These are phyloP conservation scores for Schoenoplectus tabernaemontani DNA, from an alignment of 202 grass and related monocot genomes.

Conservation along the genomic window DNA sequence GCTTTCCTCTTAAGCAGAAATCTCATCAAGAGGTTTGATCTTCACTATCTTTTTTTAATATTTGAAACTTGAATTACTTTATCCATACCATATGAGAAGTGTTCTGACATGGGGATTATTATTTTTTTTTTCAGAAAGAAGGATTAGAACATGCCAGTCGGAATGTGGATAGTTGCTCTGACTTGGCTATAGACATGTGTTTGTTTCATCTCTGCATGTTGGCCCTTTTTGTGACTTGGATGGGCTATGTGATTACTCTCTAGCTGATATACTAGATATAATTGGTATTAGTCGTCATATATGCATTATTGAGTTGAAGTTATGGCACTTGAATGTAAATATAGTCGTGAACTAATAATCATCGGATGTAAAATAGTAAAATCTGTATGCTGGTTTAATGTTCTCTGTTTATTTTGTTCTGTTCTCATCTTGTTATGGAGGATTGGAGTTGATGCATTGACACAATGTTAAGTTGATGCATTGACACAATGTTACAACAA, in stretches of 20 bases:
- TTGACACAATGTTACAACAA: not conserved
- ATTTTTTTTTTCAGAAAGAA: constrained; percentile 4
- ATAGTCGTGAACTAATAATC: not conserved
- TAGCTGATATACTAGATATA: not conserved
- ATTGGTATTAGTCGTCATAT: not conserved
- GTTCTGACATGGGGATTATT: not conserved
- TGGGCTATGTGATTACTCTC: not conserved
- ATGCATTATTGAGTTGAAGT: not conserved
- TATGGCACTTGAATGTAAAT: not conserved
- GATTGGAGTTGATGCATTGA: not conserved
- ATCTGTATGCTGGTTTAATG: not conserved
- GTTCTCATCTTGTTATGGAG: not conserved
- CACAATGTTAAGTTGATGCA: too few relatives aligned
- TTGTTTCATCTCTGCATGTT: not conserved
- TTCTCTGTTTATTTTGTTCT: not conserved
- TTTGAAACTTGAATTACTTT: not conserved
- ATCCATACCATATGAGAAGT: not conserved
- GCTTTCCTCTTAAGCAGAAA: constrained; percentile 51
- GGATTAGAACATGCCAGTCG: not conserved
- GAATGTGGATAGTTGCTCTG: constrained; percentile 3
- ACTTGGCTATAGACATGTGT: not conserved
- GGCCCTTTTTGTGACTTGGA: not conserved
- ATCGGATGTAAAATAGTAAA: not conserved
- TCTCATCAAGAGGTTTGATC: constrained; percentile 45
- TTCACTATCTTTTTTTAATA: constrained; percentile 11